These are phyloP conservation scores for Pseudohalonectria lignicola DNA, from an alignment of 2,329 filamentous ascomycete genomes.

Conservation along the genomic window DNA sequence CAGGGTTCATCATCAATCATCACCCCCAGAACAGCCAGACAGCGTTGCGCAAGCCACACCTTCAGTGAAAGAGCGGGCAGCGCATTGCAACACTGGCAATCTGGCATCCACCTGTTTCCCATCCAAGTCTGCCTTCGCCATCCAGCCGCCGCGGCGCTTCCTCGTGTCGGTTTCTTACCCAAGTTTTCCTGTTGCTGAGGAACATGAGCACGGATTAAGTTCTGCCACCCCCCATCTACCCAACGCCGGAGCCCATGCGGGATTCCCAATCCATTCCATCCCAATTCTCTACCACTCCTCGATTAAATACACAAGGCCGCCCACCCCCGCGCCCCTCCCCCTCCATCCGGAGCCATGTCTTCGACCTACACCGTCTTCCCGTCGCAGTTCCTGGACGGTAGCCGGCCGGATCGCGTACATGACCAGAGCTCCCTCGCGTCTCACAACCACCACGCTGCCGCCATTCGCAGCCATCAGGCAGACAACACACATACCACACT, in stretches of 20 bases:
- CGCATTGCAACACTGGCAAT: too few relatives aligned
- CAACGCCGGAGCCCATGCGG: not conserved
- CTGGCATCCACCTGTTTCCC: too few relatives aligned
- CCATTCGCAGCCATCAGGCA: conserved; percentile 1
- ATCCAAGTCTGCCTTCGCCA: too few relatives aligned
- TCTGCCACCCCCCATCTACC: too few relatives aligned
- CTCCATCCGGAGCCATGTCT: conserved; percentile 15
- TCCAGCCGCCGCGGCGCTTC: too few relatives aligned
- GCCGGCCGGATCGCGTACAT: conserved; percentile 10
- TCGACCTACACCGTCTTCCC: conserved; percentile 16
- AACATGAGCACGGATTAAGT: not conserved
- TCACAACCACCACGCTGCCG: conserved; percentile 5
- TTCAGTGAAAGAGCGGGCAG: too few relatives aligned
- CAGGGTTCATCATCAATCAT: too few relatives aligned
- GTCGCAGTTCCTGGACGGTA: conserved; percentile 11
- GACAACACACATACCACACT: too few relatives aligned
- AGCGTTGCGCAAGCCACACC: too few relatives aligned
- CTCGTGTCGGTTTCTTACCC: too few relatives aligned
- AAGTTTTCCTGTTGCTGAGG: not conserved
- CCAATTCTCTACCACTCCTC: too few relatives aligned
- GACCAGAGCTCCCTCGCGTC: conserved; percentile 10
- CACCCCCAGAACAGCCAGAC: too few relatives aligned
- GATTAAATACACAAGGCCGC: conserved; percentile 2
- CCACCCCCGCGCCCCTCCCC: conserved; percentile 1
- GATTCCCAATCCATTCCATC: not conserved